Conservation (phyloP, 2,329 filamentous ascomycete genomes). For the Verticillium albo-atrum region DNA sequence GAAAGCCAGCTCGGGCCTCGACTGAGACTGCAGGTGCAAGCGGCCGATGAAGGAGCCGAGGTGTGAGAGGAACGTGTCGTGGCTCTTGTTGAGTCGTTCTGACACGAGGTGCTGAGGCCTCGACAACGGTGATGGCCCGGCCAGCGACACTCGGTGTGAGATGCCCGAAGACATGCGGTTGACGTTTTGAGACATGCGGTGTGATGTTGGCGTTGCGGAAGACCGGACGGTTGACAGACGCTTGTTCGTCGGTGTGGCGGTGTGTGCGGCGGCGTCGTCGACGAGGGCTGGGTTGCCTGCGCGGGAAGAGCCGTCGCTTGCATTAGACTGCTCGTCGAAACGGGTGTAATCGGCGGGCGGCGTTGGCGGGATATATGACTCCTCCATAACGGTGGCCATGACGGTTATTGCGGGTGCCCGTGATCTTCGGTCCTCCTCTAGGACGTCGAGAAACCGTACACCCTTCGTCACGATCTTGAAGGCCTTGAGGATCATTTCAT, state of each 20-base stretch:
- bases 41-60: conserved; percentile 89
- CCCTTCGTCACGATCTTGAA: conserved; percentile 93
- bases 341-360: conserved; percentile 54
- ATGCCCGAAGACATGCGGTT: conserved; percentile 49
- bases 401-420: conserved; percentile 50
- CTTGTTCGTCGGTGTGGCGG: conserved; percentile 34
- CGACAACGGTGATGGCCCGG: conserved; percentile 58
- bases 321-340: conserved; percentile 36
- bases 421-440: conserved; percentile 59
- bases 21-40: conserved; percentile 88
- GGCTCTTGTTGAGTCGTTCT: conserved; percentile 70
- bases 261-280: conserved; percentile 28
- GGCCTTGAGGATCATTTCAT: conserved; percentile 89
- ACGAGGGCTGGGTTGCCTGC: conserved; percentile 18
- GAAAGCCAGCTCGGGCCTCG: conserved; percentile 73
- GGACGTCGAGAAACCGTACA: conserved; percentile 82
- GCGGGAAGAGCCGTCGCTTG: conserved; percentile 36
- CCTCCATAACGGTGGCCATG: conserved; percentile 56
- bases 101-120: conserved; percentile 74
- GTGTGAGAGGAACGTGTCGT: conserved; percentile 86
- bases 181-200: conserved; percentile 32
- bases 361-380: conserved; percentile 55
- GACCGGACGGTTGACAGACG: conserved; percentile 42
- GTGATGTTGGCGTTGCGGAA: conserved; percentile 19
- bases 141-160: conserved; percentile 74